A percentile compares a stretch with the other conserved stretches of the same genome.
These are phyloP conservation scores for Fusarium continuum DNA, from an alignment of 2,329 filamentous ascomycete genomes.

Conservation along the genomic window DNA sequence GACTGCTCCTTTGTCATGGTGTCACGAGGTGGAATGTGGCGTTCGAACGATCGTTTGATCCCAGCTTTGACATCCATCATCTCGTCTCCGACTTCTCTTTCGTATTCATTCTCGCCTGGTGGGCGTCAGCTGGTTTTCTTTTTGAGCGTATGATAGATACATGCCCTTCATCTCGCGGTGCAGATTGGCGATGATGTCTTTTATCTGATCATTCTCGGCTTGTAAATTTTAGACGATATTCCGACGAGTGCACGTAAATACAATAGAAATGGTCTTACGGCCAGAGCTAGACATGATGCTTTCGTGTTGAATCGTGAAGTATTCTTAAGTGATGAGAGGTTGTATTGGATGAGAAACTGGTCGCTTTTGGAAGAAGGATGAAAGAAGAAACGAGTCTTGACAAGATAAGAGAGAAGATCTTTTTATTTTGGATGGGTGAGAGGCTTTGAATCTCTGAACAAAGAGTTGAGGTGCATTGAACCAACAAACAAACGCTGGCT, in stretches of 20 bases:
- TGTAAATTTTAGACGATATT: background rate
- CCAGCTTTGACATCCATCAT: too few species aligned
- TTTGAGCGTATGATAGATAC: background rate
- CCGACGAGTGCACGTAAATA: background rate
- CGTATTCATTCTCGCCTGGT: background rate
- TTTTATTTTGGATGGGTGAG: too few species aligned
- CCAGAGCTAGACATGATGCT: background rate
- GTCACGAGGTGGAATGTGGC: background rate
- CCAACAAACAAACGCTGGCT: too few species aligned
- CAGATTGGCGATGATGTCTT: background rate
- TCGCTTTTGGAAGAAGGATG: background rate
- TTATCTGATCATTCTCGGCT: background rate
- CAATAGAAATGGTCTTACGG: background rate
- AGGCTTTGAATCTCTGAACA: too few species aligned
- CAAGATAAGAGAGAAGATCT: too few species aligned
- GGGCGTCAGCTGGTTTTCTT: background rate
- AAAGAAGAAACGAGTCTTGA: too few species aligned
- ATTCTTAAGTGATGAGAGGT: background rate
- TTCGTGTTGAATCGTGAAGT: background rate
- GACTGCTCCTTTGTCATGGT: background rate
- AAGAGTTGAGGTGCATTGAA: too few species aligned
- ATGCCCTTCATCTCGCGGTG: background rate
- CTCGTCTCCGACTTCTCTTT: rapidly evolving
- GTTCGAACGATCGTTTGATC: background rate
- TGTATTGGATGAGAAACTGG: background rate